Evolutionary conservation across 2,329 filamentous ascomycete species (phyloP), one percentile per base, ranked within the genome.

Genomic region (Cordyceps fumosorosea): DNA sequence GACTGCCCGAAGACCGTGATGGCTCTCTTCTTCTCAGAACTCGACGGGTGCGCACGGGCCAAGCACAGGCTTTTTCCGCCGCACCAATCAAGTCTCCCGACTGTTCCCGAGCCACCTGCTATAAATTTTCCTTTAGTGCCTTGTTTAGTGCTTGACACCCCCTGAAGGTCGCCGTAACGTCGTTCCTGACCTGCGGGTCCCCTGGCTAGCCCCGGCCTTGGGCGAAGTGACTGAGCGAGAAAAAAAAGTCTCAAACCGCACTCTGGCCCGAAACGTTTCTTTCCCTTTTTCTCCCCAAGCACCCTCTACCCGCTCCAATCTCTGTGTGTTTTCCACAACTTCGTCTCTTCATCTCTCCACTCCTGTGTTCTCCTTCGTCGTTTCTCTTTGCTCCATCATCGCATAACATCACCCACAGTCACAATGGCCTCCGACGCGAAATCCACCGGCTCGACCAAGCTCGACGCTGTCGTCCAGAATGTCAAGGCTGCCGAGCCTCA

Each of bases 401-500:
- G 68, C 71, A 67, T 66, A 63, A 65, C 68, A 67, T 66, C 47
- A 54, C 56, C 55, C 54, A 59, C 60, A 63, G 60, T 71, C 73
- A 73, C 73, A 77, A 81, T 81, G 79, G 74, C 79, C 66, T 69
- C 73, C 67, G 67, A 70, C 65, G 63, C 70, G 48, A 68, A 68
- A 62, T 71, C 72, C 63, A 76, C 75, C 67, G 73, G 71, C 71
- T 76, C 75, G 70, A 67, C 74, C 70, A 78, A 79, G 75, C 72
- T 78, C 74, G 75, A 79, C 63, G 75, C 76, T 69, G 71, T 77
- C 69, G 73, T 77, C 70, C 72, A 77, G 72, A 73, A 72, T 67
- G 71, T 74, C 68, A 75, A 75, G 69, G 74, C 73, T 68, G 70
- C 70, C 64, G 74, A 77, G 66, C 75, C 77, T 63, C 66, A 72